These are phyloP conservation scores for Centella asiatica DNA, from an alignment of 129 eudicot genomes.

Conservation along the genomic window DNA sequence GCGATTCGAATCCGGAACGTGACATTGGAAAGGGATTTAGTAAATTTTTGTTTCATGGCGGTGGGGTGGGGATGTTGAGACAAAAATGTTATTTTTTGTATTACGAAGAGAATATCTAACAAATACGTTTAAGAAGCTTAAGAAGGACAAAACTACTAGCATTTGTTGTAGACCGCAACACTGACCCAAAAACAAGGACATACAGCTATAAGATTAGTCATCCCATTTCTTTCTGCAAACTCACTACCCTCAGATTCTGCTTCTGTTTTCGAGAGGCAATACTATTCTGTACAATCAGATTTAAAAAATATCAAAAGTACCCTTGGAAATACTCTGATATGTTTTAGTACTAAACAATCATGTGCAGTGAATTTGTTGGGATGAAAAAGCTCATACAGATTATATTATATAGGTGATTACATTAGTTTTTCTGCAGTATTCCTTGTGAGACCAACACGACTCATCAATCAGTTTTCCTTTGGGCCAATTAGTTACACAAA, in stretches of 20 bases:
- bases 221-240: conserved; percentile 50
- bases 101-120: neutral
- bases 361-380: too few relatives aligned
- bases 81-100: neutral
- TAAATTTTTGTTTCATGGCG: too few relatives aligned
- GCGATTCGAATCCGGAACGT: too few relatives aligned
- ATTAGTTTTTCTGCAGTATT: conserved; percentile 59
- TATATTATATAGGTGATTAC: conserved; percentile 24
- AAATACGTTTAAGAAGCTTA: conserved; percentile 65
- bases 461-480: conserved; percentile 54
- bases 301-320: too few relatives aligned
- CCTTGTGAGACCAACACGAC: conserved; percentile 83
- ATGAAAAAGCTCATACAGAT: too few relatives aligned
- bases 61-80: too few relatives aligned
- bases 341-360: neutral
- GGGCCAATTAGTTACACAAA: conserved; percentile 52
- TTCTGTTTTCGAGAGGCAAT: conserved; percentile 55
- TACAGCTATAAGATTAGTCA: conserved; percentile 46
- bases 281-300: conserved; percentile 59
- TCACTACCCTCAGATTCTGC: conserved; percentile 75
- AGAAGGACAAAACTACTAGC: conserved; percentile 60
- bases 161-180: conserved; percentile 53
- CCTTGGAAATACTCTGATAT: neutral
- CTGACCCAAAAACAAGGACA: conserved; percentile 64
- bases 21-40: too few relatives aligned